Evolutionary conservation across 2,329 filamentous ascomycete genomes (phyloP).

Genomic region (Fusarium brevicatenulatum): DNA sequence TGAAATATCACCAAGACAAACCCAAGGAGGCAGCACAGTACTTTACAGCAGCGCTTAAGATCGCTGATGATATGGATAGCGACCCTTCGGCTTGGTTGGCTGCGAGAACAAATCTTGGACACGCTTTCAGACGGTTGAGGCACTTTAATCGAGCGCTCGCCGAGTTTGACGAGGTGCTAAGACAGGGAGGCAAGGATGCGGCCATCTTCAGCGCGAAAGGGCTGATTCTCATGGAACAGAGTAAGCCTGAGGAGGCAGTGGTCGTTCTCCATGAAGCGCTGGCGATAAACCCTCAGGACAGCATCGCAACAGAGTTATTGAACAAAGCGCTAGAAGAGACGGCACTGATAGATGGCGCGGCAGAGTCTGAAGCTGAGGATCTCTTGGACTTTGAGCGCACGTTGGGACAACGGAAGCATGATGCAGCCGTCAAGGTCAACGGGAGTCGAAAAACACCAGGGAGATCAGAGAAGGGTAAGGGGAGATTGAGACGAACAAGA

Average conservation of each 20-base stretch:
- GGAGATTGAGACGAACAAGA: conserved; percentile 51
- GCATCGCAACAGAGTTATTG: conserved; percentile 81
- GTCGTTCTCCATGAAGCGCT: conserved; percentile 85
- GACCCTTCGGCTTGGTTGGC: conserved; percentile 85
- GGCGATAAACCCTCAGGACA: conserved; percentile 81
- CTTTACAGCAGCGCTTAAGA: conserved; percentile 79
- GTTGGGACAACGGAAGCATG: conserved; percentile 58
- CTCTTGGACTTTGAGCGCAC: conserved; percentile 63
- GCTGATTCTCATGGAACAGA: conserved; percentile 82
- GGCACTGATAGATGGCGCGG: conserved; percentile 56
- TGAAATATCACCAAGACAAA: conserved; percentile 91
- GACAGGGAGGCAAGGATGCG: conserved; percentile 82
- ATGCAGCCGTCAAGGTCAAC: conserved; percentile 54
- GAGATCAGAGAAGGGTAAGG: conserved; percentile 57
- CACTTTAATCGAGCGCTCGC: conserved; percentile 76
- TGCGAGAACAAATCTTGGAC: conserved; percentile 87
- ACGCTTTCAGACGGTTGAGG: conserved; percentile 80
- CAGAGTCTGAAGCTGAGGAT: conserved; percentile 59
- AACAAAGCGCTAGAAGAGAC: conserved; percentile 76
- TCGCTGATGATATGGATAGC: conserved; percentile 83
- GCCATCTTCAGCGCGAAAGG: conserved; percentile 85
- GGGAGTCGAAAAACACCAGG: conserved; percentile 41
- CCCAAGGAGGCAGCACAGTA: conserved; percentile 79
- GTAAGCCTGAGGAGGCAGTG: conserved; percentile 79
- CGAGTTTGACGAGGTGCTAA: conserved; percentile 87